phyloP scores from a whole-genome alignment of 495 filamentous ascomycete species.

The Rhizodiscina lignyota region DNA sequence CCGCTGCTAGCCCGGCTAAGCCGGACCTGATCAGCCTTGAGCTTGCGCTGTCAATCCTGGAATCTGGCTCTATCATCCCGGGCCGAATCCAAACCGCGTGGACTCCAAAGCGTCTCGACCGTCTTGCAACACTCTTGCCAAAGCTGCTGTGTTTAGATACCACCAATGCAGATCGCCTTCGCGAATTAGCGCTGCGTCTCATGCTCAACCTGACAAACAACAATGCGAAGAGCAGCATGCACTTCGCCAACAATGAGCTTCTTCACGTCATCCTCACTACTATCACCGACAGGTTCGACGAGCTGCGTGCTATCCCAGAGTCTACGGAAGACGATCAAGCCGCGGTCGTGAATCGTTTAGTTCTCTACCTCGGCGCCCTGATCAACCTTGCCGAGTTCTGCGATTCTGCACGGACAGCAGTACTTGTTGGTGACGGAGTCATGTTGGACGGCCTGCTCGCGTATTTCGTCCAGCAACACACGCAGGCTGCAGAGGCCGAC shows the following conservation, averaged over 20 bases:
- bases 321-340: constrained; percentile 24
- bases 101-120: not conserved
- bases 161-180: not conserved
- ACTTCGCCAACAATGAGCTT: constrained; percentile 41
- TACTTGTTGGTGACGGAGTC: constrained; percentile 15
- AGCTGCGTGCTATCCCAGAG: constrained; percentile 12
- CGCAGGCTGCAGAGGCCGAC: not conserved
- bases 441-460: constrained; percentile 28
- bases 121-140: not conserved
- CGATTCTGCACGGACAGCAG: constrained; percentile 29
- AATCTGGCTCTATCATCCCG: constrained; percentile 15
- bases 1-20: not conserved
- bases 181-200: constrained; percentile 37
- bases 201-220: constrained; percentile 81
- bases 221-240: constrained; percentile 45
- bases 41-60: constrained; percentile 42
- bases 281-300: constrained; percentile 17
- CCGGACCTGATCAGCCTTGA: constrained; percentile 12
- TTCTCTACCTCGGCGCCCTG: constrained; percentile 66
- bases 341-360: constrained; percentile 42
- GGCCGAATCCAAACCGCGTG: not conserved
- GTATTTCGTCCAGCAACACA: constrained; percentile 20
- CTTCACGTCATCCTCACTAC: constrained; percentile 38
- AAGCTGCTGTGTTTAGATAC: not conserved
- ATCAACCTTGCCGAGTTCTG: constrained; percentile 81